A percentile compares a stretch with the other conserved stretches of the same genome.
phyloP scores from a whole-genome alignment of 2,329 filamentous ascomycete species.

The Aspergillus tubingensis region DNA sequence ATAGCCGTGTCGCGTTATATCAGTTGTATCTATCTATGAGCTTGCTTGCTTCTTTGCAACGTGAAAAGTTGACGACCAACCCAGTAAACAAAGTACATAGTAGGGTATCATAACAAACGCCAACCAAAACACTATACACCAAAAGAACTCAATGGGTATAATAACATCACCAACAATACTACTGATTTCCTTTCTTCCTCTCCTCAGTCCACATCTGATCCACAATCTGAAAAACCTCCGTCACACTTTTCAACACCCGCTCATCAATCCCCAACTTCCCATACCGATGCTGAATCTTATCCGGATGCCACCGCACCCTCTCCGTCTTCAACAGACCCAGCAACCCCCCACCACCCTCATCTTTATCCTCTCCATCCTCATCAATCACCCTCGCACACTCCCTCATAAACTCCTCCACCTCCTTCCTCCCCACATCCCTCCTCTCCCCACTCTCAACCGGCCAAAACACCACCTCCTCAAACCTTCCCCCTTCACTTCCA shows the following conservation, averaged over 20 bases:
- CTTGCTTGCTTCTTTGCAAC: conserved; percentile 8
- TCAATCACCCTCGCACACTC: conserved; percentile 45
- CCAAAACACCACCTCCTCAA: conserved; percentile 64
- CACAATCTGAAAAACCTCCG: conserved; percentile 86
- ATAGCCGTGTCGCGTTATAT: conserved; percentile 21
- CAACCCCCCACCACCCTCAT: conserved; percentile 25
- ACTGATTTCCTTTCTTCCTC: conserved; percentile 34
- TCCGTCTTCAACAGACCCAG: conserved; percentile 71
- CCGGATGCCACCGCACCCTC: conserved; percentile 92
- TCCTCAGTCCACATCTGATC: conserved; percentile 76
- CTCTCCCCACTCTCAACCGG: conserved; percentile 66
- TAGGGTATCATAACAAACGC: conserved; percentile 8
- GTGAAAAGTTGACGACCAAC: conserved; percentile 14
- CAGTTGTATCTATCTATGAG: conserved; percentile 15
- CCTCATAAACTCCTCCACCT: conserved; percentile 70
- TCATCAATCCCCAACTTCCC: conserved; percentile 70
- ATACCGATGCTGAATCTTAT: conserved; percentile 92
- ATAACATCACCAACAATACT: background rate
- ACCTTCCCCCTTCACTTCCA: conserved; percentile 14
- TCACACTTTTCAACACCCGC: conserved; percentile 74
- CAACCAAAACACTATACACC: too few species aligned
- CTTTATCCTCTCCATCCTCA: conserved; percentile 20
- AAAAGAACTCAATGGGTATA: too few species aligned
- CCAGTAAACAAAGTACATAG: too few species aligned
- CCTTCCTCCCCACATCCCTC: conserved; percentile 58